phyloP scores from a whole-genome alignment of 1,284 basidiomycete species.

The Ceratobasidium sp. region DNA sequence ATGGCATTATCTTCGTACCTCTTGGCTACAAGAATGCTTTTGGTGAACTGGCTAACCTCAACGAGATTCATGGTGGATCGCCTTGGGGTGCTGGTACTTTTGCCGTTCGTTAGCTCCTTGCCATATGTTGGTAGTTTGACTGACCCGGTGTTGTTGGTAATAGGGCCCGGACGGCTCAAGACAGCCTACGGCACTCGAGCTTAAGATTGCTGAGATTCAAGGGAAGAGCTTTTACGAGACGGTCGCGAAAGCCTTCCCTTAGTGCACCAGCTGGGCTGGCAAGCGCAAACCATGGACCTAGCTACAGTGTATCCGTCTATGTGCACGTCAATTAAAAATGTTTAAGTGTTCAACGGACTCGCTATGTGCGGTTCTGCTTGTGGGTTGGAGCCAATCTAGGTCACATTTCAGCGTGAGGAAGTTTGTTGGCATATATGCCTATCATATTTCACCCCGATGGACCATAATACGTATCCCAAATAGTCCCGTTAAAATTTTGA shows the following conservation, averaged over 20 bases:
- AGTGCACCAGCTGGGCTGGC: background rate
- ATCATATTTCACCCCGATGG: no score
- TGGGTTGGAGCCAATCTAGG: no score
- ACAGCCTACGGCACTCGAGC: slow-evolving; percentile 67
- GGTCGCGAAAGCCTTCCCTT: slow-evolving; percentile 55
- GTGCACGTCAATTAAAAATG: background rate
- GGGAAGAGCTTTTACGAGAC: slow-evolving; percentile 65
- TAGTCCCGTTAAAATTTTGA: no score
- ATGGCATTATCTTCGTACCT: slow-evolving; percentile 81
- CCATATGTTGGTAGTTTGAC: slow-evolving; percentile 41
- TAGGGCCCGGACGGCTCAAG: slow-evolving; percentile 65
- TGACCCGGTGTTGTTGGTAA: no score
- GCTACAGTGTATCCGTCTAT: background rate
- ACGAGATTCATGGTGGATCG: slow-evolving; percentile 75
- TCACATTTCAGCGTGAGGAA: no score
- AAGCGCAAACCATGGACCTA: no score
- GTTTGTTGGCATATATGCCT: no score
- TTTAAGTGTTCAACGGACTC: background rate
- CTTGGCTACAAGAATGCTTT: slow-evolving; percentile 74
- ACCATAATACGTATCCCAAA: no score
- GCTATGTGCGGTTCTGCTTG: no score
- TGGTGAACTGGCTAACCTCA: slow-evolving; percentile 63
- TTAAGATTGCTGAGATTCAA: slow-evolving; percentile 69
- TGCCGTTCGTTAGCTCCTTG: slow-evolving; percentile 51
- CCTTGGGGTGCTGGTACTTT: slow-evolving; percentile 71